Base-by-base conservation (phyloP, 495 filamentous ascomycete genomes). In the Tuber microsphaerosporum region DNA sequence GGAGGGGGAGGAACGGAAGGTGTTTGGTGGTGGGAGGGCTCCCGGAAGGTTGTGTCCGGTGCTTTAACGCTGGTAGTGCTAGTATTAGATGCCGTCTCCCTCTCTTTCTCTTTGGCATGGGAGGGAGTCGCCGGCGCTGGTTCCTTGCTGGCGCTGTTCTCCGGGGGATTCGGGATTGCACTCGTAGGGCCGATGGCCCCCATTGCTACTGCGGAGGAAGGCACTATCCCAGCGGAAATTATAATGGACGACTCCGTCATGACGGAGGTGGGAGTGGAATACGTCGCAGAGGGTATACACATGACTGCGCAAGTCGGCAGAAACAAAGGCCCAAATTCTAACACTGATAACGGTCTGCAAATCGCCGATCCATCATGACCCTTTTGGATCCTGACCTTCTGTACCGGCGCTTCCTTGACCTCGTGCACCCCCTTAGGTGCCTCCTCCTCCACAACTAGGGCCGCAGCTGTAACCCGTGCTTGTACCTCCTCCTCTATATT, bases 81-180 rank as follows among this genome's bases (percentile, higher is more conserved):
- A 65, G 73, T 74, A 7, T 45, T 61, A 12, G 82, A n/a, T 8
- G 72, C 74, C 2, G 77, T n/a, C 16, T 82, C 75, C 45, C 83
- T 76, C 9, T 48, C 72, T 17, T 77, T 76, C 39, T 79, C 56
- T 48, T 83, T 79, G 41, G 71, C 46, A 14, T 81, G 74, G 19
- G 77, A 69, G 39, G 73, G 71, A 34, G 81, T 61, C 31, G 77
- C 69, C 26, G 80, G 73, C 22, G 65, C 75, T 65, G 56, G 56
- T 17, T 65, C 56, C n/a, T 31, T 31, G 26, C 69, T 73, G 17
- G 19, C 22, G 26, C 68, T 61, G 65, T 17, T 16, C 2, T 45
- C 46, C 5, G 69, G 51, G 37, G 69, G 68, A 42, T 34, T 41
- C 22, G 69, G 51, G 26, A 61, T 39, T 14, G 74, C 5, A 20